These are phyloP conservation scores for Talaromyces sp. DNA, from an alignment of 2,329 filamentous ascomycete species.

Conservation along the genomic window DNA sequence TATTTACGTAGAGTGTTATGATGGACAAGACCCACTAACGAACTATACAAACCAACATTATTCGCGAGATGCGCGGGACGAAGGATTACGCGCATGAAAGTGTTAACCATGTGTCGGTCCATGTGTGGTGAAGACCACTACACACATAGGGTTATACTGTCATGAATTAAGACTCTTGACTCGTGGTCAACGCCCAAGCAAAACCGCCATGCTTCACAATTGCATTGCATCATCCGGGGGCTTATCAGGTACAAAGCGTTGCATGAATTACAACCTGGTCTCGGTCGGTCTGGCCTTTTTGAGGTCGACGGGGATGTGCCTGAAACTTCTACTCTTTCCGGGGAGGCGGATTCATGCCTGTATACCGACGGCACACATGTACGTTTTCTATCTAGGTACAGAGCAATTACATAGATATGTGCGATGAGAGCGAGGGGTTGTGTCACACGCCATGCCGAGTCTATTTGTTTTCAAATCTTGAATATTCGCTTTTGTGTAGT, in stretches of 20 bases:
- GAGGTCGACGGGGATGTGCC: not conserved
- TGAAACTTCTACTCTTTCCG: not conserved
- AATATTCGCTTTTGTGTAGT: not conserved
- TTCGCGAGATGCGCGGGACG: not conserved
- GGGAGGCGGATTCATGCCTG: not conserved
- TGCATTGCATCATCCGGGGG: not conserved
- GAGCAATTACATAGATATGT: not conserved
- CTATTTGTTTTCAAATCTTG: not conserved
- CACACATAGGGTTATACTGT: not conserved
- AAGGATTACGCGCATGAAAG: not conserved
- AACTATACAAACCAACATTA: not conserved
- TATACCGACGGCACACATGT: not conserved
- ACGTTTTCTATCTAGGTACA: not conserved
- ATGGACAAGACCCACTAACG: not conserved
- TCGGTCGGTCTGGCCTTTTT: not conserved
- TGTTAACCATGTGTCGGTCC: not conserved
- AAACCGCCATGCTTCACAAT: not conserved
- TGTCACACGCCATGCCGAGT: not conserved
- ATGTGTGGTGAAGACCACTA: not conserved
- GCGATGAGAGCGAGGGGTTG: not conserved
- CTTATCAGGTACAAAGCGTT: not conserved
- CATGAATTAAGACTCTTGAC: not conserved
- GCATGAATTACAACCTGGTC: not conserved
- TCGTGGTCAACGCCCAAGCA: not conserved
- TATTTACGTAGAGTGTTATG: not conserved